Evolutionary conservation across 371 early-diverging fungal genomes (phyloP), one percentile per base, ranked within the genome.

Genomic region (Haplosporangium sp.): DNA sequence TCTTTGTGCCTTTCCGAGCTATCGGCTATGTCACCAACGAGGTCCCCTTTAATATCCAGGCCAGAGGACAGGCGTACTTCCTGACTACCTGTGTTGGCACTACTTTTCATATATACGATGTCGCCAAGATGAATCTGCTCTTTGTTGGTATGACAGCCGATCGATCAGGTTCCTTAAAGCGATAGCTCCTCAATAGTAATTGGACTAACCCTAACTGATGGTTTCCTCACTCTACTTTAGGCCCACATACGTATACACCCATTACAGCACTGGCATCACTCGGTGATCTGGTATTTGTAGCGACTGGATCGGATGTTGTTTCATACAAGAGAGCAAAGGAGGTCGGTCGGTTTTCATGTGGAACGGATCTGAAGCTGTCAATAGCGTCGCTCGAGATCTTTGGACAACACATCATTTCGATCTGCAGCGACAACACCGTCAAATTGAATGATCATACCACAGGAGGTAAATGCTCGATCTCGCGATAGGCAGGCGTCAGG

Each of bases 11-110:
- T 43, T 96, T 94, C 83, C 85, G 96, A 67, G 95, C 96, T 5
- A 86, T 97, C 42, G 97, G 98, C 43, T 94, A 95, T 82, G 89
- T 96, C 40, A 91, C 95, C 64, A 90, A 90, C 66, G 91, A 93
- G 53, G 74, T 92, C 23, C 92, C 96, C 14, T 89, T 95, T 80
- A 84, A 87, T 36, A 82, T 98, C 55, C 95, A 95, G 83, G 85
- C 88, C 52, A 85, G 89, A 51, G 98, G 98, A 1, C 84, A 91
- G 48, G 86, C 88, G 13, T 89, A 89, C 57, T 95, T 94, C 67
- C 74, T 96, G 51, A 95, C 96, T 5, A 91, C 95, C 12, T 88
- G 91, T 38, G 90, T 97, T 43, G 97, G 96, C 9, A 83, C 86
- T 55, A 91, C 91, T 57, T 98, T 92, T 81, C 96, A 97, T 51